Percentiles rank a stretch among this genome's conserved stretches.
phyloP scores from a whole-genome alignment of 2,329 filamentous ascomycete genomes.

The Epichloe hybrida region DNA sequence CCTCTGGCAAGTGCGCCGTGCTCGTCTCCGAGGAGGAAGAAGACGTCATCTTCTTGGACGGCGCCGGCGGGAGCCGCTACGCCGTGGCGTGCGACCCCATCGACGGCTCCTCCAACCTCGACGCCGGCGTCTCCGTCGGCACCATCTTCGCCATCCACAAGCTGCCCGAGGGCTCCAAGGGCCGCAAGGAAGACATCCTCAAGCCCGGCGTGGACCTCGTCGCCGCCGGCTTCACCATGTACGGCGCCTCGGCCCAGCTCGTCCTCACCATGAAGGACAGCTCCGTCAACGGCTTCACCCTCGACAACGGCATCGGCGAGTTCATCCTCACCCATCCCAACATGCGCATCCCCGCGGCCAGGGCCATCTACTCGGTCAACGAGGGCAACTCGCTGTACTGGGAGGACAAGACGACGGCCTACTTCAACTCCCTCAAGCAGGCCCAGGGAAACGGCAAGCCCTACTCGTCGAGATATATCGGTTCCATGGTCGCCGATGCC shows the following conservation, averaged over 20 bases:
- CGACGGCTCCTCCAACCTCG: conserved; percentile 92
- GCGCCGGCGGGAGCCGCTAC: conserved; percentile 65
- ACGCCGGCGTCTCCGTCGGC: conserved; percentile 93
- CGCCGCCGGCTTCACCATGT: conserved; percentile 98
- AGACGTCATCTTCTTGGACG: conserved; percentile 74
- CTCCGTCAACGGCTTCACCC: conserved; percentile 90
- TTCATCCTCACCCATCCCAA: conserved; percentile 96
- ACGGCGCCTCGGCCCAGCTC: conserved; percentile 89
- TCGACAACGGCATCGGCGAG: conserved; percentile 92
- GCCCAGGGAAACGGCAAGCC: conserved; percentile 66
- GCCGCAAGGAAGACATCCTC: conserved; percentile 74
- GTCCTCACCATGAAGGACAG: conserved; percentile 95
- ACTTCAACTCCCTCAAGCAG: conserved; percentile 81
- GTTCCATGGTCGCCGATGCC: conserved; percentile 95
- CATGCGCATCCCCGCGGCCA: conserved; percentile 72
- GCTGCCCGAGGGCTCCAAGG: conserved; percentile 61
- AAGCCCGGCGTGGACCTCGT: conserved; percentile 83
- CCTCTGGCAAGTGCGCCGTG: conserved; percentile 77
- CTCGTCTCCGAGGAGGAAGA: conserved; percentile 98
- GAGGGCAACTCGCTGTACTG: conserved; percentile 97
- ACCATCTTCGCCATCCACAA: conserved; percentile 96
- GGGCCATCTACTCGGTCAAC: conserved; percentile 93
- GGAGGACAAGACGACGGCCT: conserved; percentile 74
- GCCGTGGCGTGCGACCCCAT: conserved; percentile 96
- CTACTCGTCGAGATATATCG: conserved; percentile 91